phyloP scores from a whole-genome alignment of 495 filamentous ascomycete genomes.

The Podospora australis region DNA sequence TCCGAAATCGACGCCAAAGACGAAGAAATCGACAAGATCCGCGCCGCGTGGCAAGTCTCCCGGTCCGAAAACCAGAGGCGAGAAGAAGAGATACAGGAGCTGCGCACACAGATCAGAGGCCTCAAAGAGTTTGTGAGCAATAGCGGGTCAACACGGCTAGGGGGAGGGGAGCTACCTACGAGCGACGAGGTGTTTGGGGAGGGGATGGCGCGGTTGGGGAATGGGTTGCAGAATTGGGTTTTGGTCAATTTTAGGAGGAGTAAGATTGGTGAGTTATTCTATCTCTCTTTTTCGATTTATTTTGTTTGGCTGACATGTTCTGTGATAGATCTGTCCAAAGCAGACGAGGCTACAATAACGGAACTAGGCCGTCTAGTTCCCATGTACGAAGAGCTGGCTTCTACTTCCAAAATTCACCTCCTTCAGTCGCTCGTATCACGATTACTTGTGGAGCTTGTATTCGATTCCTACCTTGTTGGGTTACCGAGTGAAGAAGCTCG shows the following conservation, averaged over 20 bases:
- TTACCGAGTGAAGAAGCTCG: conserved; percentile 36
- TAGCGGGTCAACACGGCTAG: conserved; percentile 39
- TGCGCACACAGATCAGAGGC: conserved; percentile 43
- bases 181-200: conserved; percentile 50
- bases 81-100: conserved; percentile 37
- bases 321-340: conserved; percentile 33
- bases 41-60: conserved; percentile 35
- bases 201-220: conserved; percentile 41
- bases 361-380: conserved; percentile 42
- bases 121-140: conserved; percentile 52
- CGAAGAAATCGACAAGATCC: conserved; percentile 31
- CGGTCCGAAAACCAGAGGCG: conserved; percentile 29
- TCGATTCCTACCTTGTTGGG: conserved; percentile 48
- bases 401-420: conserved; percentile 44
- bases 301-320: background rate
- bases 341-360: conserved; percentile 26
- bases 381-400: conserved; percentile 41
- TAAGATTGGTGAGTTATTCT: conserved; percentile 39
- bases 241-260: conserved; percentile 48
- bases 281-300: too few relatives aligned
- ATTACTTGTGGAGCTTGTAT: conserved; percentile 45
- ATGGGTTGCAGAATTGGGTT: conserved; percentile 54
- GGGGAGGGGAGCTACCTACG: conserved; percentile 29
- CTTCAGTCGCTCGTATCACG: conserved; percentile 48
- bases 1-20: background rate